Base-by-base conservation (phyloP, 805 yeast species). In the Metahyphopichia silvanorum region DNA sequence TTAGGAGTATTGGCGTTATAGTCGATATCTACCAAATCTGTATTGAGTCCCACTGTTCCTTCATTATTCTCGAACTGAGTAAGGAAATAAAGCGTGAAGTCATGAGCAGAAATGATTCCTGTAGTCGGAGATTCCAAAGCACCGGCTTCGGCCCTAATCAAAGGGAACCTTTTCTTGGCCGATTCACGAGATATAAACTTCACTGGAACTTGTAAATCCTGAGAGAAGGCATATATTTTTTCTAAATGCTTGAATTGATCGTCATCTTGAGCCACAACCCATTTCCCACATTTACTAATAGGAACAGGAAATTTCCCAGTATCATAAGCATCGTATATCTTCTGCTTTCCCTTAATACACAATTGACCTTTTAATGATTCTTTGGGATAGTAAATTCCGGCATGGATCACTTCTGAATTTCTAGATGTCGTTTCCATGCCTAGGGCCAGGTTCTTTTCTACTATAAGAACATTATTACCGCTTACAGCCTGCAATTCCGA, bases 381-480 rank as follows among this genome's bases (percentile, higher is more conserved):
- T 7, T 64, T 59, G 0, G 95, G 94, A 48, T 85, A 83, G 53
- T 89, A 89, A 5, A 88, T 48, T 0, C 96, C 96, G 0, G 95
- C 95, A 58, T 88, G 97, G 16, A 88, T 82, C 16, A 89, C 97
- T 50, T 89, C 97, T 2, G 95, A 84, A 63, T 88, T 88, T 32
- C 96, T 66, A n/a, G 91, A 74, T 5, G 94, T 82, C 0, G 95
- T 86, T 47, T 88, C 96, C 43, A 74, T 71, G 1, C 96, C 96
- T 30, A 77, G 53, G 21, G 66, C 65, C 1, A 59, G 54, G 52
- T 87, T 77, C 47, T 82, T 77, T 46, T 88, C 97, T 2, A 88
- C 53, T 7, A 89, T 51, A 1, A 84, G 54, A 0, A 87, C 87
- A 4, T 60, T 60, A 35, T 72, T 71, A 4, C 66, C 54, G n/a